Conservation (phyloP, 2,329 filamentous ascomycete genomes). For the Ilyonectria robusta region DNA sequence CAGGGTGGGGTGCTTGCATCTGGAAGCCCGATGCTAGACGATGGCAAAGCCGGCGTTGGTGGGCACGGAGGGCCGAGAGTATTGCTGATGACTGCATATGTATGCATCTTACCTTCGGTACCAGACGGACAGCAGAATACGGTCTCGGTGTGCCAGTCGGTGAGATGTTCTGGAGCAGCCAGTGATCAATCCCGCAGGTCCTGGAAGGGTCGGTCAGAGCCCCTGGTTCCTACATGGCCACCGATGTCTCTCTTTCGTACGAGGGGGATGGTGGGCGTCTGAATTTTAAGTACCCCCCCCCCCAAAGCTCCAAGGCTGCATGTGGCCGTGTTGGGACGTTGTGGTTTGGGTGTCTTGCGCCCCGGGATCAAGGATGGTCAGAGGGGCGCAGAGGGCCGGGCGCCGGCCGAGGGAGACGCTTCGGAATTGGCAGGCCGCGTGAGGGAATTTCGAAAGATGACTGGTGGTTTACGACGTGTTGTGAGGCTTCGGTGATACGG, state of each 20-base stretch:
- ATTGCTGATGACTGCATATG: conserved; percentile 20
- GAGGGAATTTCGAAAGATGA: conserved; percentile 18
- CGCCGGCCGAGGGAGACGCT: neutral
- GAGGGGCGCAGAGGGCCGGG: neutral
- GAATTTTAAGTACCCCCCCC: conserved; percentile 2
- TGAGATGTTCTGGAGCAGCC: neutral
- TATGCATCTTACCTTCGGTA: conserved; percentile 1
- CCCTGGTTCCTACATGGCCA: conserved; percentile 22
- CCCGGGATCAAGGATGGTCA: conserved; percentile 13
- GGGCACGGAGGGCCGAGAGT: neutral
- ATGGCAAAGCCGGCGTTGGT: conserved; percentile 2
- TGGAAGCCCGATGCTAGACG: conserved; percentile 21
- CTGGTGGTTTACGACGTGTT: neutral
- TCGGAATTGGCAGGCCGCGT: conserved; percentile 13
- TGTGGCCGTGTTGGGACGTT: conserved; percentile 20
- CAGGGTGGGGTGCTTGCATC: conserved; percentile 23
- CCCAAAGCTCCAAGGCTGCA: conserved; percentile 11
- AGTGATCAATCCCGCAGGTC: neutral
- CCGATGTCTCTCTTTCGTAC: conserved; percentile 21
- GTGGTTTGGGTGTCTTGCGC: conserved; percentile 1
- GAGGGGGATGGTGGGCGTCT: conserved; percentile 11
- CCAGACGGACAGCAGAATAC: neutral
- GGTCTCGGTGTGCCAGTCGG: conserved; percentile 26
- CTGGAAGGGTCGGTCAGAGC: conserved; percentile 2
- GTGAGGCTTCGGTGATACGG: neutral